Percentiles rank a stretch among this genome's conserved stretches.
phyloP scores from a whole-genome alignment of 495 filamentous ascomycete genomes.

The Letharia columbiana region DNA sequence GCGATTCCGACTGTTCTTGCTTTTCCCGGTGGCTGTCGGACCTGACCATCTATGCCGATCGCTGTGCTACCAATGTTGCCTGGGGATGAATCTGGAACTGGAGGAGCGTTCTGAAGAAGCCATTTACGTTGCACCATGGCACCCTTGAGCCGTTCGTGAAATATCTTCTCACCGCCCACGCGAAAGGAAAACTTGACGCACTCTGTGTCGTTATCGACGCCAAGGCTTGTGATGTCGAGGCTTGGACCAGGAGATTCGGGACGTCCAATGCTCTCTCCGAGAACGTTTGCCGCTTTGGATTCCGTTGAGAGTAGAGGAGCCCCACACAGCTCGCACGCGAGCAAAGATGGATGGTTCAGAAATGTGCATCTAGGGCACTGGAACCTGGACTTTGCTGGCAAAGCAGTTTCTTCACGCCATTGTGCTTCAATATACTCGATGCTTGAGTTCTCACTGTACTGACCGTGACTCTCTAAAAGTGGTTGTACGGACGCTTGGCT shows the following conservation, averaged over 20 bases:
- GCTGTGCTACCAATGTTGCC: conserved; percentile 18
- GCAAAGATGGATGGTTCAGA: conserved; percentile 78
- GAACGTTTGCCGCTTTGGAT: conserved; percentile 28
- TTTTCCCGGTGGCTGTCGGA: conserved; percentile 30
- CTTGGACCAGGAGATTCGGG: conserved; percentile 73
- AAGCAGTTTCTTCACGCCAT: conserved; percentile 11
- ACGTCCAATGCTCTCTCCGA: conserved; percentile 29
- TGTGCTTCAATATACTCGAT: conserved; percentile 14
- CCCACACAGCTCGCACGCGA: conserved; percentile 86
- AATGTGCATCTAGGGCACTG: conserved; percentile 91
- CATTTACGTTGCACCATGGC: conserved; percentile 91
- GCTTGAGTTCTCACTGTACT: conserved; percentile 8
- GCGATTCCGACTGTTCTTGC: conserved; percentile 79
- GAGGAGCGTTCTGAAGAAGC: conserved; percentile 88
- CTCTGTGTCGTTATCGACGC: conserved; percentile 53
- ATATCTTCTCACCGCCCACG: conserved; percentile 78
- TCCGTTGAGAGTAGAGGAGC: conserved; percentile 58
- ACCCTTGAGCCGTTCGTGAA: conserved; percentile 79
- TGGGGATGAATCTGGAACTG: conserved; percentile 58
- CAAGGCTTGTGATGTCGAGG: conserved; percentile 33
- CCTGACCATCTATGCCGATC: conserved; percentile 10
- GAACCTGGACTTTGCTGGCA: conserved; percentile 34
- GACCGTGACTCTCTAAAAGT: conserved; percentile 18
- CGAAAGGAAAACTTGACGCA: conserved; percentile 88
- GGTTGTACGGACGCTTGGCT: conserved; percentile 20